Base-by-base conservation (phyloP, 2,329 filamentous ascomycete genomes). In the Fusarium praegraminearum region DNA sequence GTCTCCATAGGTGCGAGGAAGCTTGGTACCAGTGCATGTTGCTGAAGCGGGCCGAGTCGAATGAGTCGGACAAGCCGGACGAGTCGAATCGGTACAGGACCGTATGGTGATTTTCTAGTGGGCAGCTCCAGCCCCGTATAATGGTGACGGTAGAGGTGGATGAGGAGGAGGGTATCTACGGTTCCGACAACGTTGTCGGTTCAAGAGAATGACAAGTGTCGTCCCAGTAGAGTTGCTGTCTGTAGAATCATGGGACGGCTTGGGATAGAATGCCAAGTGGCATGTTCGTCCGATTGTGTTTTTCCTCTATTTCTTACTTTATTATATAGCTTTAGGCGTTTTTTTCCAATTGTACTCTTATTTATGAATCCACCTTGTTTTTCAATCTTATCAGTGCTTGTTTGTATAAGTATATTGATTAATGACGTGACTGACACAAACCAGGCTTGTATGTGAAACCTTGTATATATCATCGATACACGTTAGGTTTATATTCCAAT, bases 11-110 rank as follows among this genome's bases (percentile, higher is more conserved):
- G 36, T 65, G 65, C 5, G 75, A 76, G 26, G 70, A 70, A 15
- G 75, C 70, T 15, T 75, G 68, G 70, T 71, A 63, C 40, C 65
- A 77, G 54, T 76, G 72, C 28, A 50, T 74, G 35, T 43, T 72
- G 26, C 7, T 63, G 35, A 11, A 36, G 28, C 11, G 12, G 28
- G 28, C 28, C 28, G 10, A 30, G 28, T 30, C 12, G 28, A 30
- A 12, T 11, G 12, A 30, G 28, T 5, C 28, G 11, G 28, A 30
- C 11, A 30, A 12, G 11, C 4, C 28, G 11, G 28, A 4, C 28
- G 11, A 30, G 11, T 30, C 28, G 4, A 30, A 30, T 30, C 12
- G 28, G 12, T 30, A 30, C 28, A 30, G 28, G 28, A 11, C 28
- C 28, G 28, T 11, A 30, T 33, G 24, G 10, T 7, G 16, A 15